phyloP scores from a whole-genome alignment of 75 land plant genomes.

The Cunninghamia lanceolata region DNA sequence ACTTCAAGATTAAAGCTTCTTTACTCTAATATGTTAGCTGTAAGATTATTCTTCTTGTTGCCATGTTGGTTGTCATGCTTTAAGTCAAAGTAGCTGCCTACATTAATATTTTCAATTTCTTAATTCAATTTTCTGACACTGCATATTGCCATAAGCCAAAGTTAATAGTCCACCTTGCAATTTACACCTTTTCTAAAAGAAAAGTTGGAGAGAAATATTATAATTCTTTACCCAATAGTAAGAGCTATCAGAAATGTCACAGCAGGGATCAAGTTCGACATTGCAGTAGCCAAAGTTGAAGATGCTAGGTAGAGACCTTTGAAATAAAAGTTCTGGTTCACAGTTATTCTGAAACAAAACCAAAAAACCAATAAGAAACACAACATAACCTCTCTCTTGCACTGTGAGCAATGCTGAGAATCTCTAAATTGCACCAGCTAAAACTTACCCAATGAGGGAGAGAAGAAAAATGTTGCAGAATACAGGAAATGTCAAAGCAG shows the following conservation, averaged over 20 bases:
- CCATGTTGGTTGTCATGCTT: too few species aligned
- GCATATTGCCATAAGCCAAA: background rate
- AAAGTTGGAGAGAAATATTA: background rate
- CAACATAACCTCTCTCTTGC: background rate
- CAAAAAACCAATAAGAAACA: background rate
- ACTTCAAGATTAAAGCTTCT: too few species aligned
- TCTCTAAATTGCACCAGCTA: background rate
- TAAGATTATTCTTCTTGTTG: too few species aligned
- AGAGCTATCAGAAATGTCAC: conserved; percentile 41
- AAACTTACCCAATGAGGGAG: background rate
- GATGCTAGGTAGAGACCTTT: conserved; percentile 38
- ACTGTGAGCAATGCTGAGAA: background rate
- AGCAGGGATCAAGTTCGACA: conserved; percentile 39
- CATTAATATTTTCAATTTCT: too few species aligned
- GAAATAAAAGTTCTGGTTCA: conserved; percentile 39
- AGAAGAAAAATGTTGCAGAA: conserved; percentile 9
- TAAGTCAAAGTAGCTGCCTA: too few species aligned
- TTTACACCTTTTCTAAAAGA: background rate
- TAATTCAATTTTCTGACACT: background rate
- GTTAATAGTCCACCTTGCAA: background rate
- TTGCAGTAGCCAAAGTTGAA: conserved; percentile 34
- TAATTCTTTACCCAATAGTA: conserved; percentile 22
- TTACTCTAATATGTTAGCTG: too few species aligned
- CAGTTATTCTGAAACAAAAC: conserved; percentile 20
- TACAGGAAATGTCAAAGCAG: background rate